Evolutionary conservation across 148 eudicot genomes (phyloP).

Genomic region (Chenopodium quinoa): DNA sequence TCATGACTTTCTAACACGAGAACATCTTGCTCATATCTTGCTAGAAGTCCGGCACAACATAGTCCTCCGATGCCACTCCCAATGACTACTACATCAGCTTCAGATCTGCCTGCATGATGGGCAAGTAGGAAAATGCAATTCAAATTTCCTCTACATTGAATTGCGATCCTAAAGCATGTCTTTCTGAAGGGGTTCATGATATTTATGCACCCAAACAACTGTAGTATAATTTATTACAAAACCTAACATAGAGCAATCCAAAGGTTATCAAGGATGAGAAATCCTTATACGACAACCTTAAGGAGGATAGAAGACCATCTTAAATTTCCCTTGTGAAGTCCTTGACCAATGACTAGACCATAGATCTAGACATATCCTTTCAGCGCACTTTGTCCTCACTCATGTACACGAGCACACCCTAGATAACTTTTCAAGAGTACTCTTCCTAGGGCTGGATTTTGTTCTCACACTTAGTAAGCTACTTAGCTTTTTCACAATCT

Average conservation of each 20-base stretch:
- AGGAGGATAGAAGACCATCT: too few species aligned
- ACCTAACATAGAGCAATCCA: neutral
- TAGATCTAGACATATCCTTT: too few species aligned
- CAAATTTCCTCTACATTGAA: neutral
- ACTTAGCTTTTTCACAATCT: too few species aligned
- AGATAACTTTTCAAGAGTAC: too few species aligned
- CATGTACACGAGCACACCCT: too few species aligned
- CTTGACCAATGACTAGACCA: too few species aligned
- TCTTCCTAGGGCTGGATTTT: too few species aligned
- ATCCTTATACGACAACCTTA: too few species aligned
- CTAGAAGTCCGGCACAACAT: constrained; percentile 85
- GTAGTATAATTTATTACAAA: neutral
- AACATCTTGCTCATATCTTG: constrained; percentile 85
- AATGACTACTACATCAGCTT: constrained; percentile 87
- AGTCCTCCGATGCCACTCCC: constrained; percentile 97
- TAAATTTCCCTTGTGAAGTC: neutral
- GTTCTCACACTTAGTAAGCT: too few species aligned
- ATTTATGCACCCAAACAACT: neutral
- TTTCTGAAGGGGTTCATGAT: neutral
- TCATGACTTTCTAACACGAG: constrained; percentile 89
- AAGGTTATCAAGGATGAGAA: too few species aligned
- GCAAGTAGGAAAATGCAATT: neutral
- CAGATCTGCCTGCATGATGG: constrained; percentile 62
- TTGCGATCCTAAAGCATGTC: neutral
- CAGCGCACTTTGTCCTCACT: too few species aligned